Base-by-base conservation (phyloP, 805 yeast genomes). In the Starmerella bombicola region DNA sequence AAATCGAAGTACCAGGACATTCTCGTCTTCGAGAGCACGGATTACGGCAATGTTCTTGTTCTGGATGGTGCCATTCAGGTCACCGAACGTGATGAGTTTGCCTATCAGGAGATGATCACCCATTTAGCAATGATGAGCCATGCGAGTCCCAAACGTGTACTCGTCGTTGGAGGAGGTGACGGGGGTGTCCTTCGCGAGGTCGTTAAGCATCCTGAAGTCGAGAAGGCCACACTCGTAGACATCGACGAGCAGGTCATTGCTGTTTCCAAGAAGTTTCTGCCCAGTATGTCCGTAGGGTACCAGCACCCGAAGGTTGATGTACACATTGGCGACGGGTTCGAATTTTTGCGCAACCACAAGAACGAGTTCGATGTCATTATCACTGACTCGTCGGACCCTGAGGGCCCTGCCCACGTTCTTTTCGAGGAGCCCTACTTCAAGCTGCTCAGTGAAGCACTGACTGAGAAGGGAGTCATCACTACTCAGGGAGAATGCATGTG, bases 131-230 rank as follows among this genome's bases (percentile, higher is more conserved):
- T 91, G 63, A 81, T 79, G 73, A 76, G 91, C 40, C 97, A 91
- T 66, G 86, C 95, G 55, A 77, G 82, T 67, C 97, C 97, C 43
- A 83, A 82, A 70, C 78, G 72, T 55, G 96, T 93, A 19, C 69
- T 88, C 42, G 97, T 88, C 49, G 81, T 88, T 57, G 98, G 98
- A 45, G 98, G 98, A 50, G 98, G 98, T 58, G 98, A 88, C 62
- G 98, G 98, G 55, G 97, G 97, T 64, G 97, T 88, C 38, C 72
- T 88, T 56, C 76, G 97, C 66, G 97, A 88, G 65, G 71, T 86
- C 58, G 82, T 85, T 58, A 88, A 88, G 66, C 95, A 88, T 65
- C 76, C 73, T 38, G 62, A 73, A 46, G 83, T 88, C 41, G 95
- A 85, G 62, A 80, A 79, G 64, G 95, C 93, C 35, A 73, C 81